Evolutionary conservation across 176 grass and related monocot genomes (phyloP).

Genomic region (Carex cristatella): DNA sequence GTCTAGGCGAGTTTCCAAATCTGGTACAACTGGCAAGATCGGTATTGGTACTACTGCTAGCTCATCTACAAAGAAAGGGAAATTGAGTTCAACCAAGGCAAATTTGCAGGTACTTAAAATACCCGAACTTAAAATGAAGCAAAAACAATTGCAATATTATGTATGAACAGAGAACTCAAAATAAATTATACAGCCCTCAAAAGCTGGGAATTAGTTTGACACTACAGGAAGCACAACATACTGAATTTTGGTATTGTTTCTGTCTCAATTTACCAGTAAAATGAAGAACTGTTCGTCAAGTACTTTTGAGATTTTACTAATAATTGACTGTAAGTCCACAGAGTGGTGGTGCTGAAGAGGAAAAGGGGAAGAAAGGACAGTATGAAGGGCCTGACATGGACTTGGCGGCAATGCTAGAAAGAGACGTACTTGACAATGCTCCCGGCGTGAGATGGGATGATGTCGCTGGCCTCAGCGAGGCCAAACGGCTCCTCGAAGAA

Average conservation of each 20-base stretch:
- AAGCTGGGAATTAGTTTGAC: not conserved
- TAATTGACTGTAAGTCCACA: conserved; percentile 25
- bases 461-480: conserved; percentile 83
- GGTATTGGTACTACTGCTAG: conserved; percentile 34
- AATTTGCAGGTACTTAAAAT: conserved; percentile 50
- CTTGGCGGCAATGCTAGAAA: conserved; percentile 89
- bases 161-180: not conserved
- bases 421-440: conserved; percentile 79
- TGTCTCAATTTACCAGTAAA: not conserved
- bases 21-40: conserved; percentile 52
- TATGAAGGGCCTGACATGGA: conserved; percentile 89
- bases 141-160: not conserved
- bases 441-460: conserved; percentile 93
- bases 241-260: not conserved
- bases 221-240: not conserved
- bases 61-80: conserved; percentile 60
- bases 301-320: conserved; percentile 1
- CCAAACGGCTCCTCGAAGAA: conserved; percentile 92
- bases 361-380: conserved; percentile 60
- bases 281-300: not conserved
- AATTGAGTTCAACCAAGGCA: conserved; percentile 56
- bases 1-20: conserved; percentile 49
- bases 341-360: conserved; percentile 77
- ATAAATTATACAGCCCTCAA: not conserved
- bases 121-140: not conserved